Evolutionary conservation across 2,329 filamentous ascomycete genomes (phyloP).

Genomic region (Uncinocarpus reesii): DNA sequence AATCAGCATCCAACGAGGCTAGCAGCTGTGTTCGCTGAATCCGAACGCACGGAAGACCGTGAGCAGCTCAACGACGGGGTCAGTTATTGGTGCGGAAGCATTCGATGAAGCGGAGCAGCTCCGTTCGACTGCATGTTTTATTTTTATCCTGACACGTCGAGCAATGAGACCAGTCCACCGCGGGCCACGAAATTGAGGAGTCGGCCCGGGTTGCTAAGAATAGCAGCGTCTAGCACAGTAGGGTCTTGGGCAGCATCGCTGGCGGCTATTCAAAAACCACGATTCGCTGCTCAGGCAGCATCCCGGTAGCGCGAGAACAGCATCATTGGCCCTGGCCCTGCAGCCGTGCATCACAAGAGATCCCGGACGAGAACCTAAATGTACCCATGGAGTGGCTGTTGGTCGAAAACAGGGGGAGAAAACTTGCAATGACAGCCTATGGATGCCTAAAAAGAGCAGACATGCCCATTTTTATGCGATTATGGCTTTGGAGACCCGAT

Average conservation of each 20-base stretch:
- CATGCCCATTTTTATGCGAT: too few relatives aligned
- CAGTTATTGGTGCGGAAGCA: constrained; percentile 9
- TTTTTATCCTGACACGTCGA: constrained; percentile 10
- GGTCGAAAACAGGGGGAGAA: too few relatives aligned
- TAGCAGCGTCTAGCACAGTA: constrained; percentile 1
- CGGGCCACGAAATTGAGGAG: neutral
- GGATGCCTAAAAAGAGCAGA: too few relatives aligned
- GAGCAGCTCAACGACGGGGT: neutral
- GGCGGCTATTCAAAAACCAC: neutral
- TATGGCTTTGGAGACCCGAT: too few relatives aligned
- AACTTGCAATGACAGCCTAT: too few relatives aligned
- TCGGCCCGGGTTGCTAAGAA: neutral
- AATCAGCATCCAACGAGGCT: neutral
- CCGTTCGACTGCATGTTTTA: constrained; percentile 8
- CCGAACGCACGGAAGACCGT: neutral
- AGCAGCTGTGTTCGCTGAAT: neutral
- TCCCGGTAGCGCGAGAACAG: neutral
- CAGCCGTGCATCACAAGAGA: too few relatives aligned
- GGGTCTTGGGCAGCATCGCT: neutral
- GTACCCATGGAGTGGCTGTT: too few relatives aligned
- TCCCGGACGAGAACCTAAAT: too few relatives aligned
- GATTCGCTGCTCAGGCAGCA: neutral
- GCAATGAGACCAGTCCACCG: neutral
- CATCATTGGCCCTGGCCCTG: neutral
- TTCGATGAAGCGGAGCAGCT: constrained; percentile 3